Base-by-base conservation (phyloP, 2,329 filamentous ascomycete genomes). In the Fusarium compactum region DNA sequence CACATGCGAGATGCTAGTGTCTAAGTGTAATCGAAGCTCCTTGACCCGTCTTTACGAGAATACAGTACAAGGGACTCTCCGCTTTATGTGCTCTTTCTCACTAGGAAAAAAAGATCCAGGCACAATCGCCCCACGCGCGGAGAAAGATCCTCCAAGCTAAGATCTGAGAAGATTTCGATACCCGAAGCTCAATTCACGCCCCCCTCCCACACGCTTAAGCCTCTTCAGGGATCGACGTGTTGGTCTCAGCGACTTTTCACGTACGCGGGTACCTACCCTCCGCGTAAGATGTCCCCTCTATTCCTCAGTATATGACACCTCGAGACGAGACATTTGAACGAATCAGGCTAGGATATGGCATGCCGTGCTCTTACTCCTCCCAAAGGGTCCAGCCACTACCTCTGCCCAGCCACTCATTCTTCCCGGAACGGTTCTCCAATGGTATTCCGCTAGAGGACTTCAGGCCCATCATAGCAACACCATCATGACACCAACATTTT, bases 291-390 rank as follows among this genome's bases (percentile, higher is more conserved):
- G 6, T 7, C 32, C 55, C 46, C 41, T 22, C 46, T 14, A 8
- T 58, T 32, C 18, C 16, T 38, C 14, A 55, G 67, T 71, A 62
- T 63, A 71, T 71, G 69, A 72, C 69, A 70, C 55, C 52, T 71
- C 41, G 69, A 71, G 46, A 30, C 25, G 14, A 7, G n/a, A 50
- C 24, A 29, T 25, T 34, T 16, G 24, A 18, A 32, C 65, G 18
- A 52, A 71, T 53, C 16, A 41, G 40, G 68, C 47, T 66, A 69
- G 64, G n/a, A 54, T 48, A n/a, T 6, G 6, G 8, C 14, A 65
- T 58, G 56, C 30, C 52, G 59, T 70, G 68, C 29, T 34, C 34
- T 34, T 14, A 27, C n/a, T 24, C 11, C 8, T 22, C 22, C 34
- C 14, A 15, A 43, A 62, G 51, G 41, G 46, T 51, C 45, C 30